Conservation (phyloP, 1,139 yeast species). For the Magnusiomyces tetraspermus region DNA sequence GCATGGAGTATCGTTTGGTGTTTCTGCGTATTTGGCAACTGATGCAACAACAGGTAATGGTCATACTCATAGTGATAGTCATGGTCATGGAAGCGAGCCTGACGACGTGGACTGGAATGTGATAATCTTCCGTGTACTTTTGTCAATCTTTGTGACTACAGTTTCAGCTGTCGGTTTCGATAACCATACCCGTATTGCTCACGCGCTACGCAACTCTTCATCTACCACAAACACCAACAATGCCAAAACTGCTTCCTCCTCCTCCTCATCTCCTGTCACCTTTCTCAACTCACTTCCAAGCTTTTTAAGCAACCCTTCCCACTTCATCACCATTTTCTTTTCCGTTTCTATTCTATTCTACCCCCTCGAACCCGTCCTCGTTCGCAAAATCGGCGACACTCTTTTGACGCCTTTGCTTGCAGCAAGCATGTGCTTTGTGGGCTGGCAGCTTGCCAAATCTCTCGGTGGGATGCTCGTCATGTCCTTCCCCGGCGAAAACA, state of each 20-base stretch:
- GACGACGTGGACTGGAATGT: slow-evolving; percentile 20
- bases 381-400: slow-evolving; percentile 22
- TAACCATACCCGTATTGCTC: slow-evolving; percentile 28
- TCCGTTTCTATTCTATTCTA: slow-evolving; percentile 33
- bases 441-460: slow-evolving; percentile 35
- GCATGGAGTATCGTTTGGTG: no score
- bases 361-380: slow-evolving; percentile 23
- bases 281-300: slow-evolving; percentile 20
- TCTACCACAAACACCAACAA: no score
- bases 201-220: slow-evolving; percentile 20
- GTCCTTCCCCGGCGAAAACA: slow-evolving; percentile 36
- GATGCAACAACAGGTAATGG: slow-evolving; percentile 47
- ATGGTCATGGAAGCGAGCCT: no score
- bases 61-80: slow-evolving; percentile 23
- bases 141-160: slow-evolving; percentile 30
- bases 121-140: slow-evolving; percentile 24
- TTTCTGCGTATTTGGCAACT: no score
- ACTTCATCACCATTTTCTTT: slow-evolving; percentile 50
- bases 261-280: neutral
- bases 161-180: slow-evolving; percentile 30
- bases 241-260: no score
- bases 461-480: slow-evolving; percentile 38
- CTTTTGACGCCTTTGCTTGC: slow-evolving; percentile 34
- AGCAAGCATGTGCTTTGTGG: slow-evolving; percentile 34
- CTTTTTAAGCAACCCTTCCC: slow-evolving; percentile 47